These are phyloP conservation scores for Sarocladiaceae sp. DNA, from an alignment of 2,329 filamentous ascomycete genomes.

Conservation along the genomic window DNA sequence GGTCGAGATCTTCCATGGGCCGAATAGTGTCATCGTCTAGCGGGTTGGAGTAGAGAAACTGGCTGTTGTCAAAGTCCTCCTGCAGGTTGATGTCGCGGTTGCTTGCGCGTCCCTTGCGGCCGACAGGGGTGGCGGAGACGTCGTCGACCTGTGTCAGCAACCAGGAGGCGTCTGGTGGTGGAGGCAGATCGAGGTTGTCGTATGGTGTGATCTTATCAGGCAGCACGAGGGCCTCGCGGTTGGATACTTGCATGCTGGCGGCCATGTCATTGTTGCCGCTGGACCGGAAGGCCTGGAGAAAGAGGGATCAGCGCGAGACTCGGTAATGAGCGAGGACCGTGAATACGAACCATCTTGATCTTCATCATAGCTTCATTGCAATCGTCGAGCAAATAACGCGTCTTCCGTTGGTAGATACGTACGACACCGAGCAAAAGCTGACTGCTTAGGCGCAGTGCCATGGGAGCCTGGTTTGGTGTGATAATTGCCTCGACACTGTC, in stretches of 20 bases:
- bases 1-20: constrained; percentile 59
- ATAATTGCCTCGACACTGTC: constrained; percentile 95
- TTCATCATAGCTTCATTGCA: constrained; percentile 97
- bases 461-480: constrained; percentile 83
- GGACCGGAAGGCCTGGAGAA: constrained; percentile 78
- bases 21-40: constrained; percentile 53
- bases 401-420: constrained; percentile 95
- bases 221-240: constrained; percentile 79
- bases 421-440: constrained; percentile 94
- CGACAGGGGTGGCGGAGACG: constrained; percentile 44
- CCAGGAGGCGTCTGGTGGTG: constrained; percentile 82
- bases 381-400: constrained; percentile 90
- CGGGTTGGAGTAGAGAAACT: constrained; percentile 66
- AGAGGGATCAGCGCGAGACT: constrained; percentile 22
- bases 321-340: neutral
- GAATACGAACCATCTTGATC: constrained; percentile 80
- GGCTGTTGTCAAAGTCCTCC: constrained; percentile 67
- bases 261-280: constrained; percentile 93
- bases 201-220: constrained; percentile 91
- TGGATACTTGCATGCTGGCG: constrained; percentile 71
- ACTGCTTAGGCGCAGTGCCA: constrained; percentile 88
- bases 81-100: constrained; percentile 63
- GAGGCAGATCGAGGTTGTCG: constrained; percentile 69
- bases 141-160: constrained; percentile 71
- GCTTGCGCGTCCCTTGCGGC: constrained; percentile 51